Evolutionary conservation across 2,329 filamentous ascomycete genomes (phyloP), one percentile per base, ranked within the genome.

Genomic region (Arthrobotrys sphaeroides): DNA sequence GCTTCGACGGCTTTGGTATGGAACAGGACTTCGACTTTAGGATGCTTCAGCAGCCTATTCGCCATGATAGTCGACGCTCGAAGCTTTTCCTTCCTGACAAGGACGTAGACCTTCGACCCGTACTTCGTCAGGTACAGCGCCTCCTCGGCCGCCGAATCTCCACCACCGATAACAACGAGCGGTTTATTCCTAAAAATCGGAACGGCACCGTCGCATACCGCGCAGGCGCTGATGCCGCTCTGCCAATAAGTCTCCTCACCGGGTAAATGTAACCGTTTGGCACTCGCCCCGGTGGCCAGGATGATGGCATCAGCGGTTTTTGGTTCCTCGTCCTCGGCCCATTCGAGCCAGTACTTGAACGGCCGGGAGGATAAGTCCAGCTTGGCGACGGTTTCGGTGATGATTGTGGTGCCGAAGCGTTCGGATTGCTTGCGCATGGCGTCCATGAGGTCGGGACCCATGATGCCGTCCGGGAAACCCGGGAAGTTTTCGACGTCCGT

Each of bases 401-500:
- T 87, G 84, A 99, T 93, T 81, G 93, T 87, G 77, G 96, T 97
- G 81, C 95, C 96, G 84, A 97, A 98, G 76, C 90, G 90, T 83
- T 91, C 89, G 73, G 93, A 97, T 84, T 99, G 95, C 77, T 87
- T 88, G 83, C 91, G 91, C 94, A 99, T 98, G 83, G 90, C 88
- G 79, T 97, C 94, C 95, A 99, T 99, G 79, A 99, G 86, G 81
- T 93, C 90, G 68, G 88, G 84, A 79, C 95, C 95, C 84, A 93
- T 91, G 82, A 99, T 93, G 78, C 90, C 91, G 80, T 92, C 88
- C 81, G 92, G 91, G 85, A 98, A 99, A 53, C 95, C 95, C 24
- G 95, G 95, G 84, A 91, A 99, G 88, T 99, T 99, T 86, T 99
- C 95, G 74, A 99, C 90, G 79, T 99, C 96, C 81, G 96, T 98